These are phyloP conservation scores for Sambucus nigra DNA, from an alignment of 129 eudicot genomes.

Conservation along the genomic window DNA sequence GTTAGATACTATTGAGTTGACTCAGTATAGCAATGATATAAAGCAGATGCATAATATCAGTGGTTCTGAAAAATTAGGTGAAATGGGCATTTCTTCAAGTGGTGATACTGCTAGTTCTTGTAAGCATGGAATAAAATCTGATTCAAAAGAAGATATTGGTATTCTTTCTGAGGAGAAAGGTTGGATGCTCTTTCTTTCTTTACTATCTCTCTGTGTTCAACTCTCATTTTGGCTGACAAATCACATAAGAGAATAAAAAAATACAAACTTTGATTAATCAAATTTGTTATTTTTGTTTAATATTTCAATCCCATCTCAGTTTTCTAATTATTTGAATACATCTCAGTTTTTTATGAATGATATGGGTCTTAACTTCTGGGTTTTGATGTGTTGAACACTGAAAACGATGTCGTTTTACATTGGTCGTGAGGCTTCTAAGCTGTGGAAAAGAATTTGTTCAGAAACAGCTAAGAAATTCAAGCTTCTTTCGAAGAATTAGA, in stretches of 20 bases:
- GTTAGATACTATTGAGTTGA: slow-evolving; percentile 12
- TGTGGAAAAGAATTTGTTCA: slow-evolving; percentile 94
- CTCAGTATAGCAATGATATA: slow-evolving; percentile 16
- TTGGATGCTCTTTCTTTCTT: slow-evolving; percentile 1
- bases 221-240: slow-evolving; percentile 45
- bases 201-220: slow-evolving; percentile 86
- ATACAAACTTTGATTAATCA: not conserved
- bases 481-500: slow-evolving; percentile 83
- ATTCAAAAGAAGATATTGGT: slow-evolving; percentile 6
- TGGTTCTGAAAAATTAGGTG: slow-evolving; percentile 16
- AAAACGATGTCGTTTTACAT: slow-evolving; percentile 86
- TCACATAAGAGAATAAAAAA: slow-evolving; percentile 16
- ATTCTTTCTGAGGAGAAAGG: slow-evolving; percentile 6
- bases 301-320: too few species aligned
- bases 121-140: slow-evolving; percentile 18
- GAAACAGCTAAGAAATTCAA: slow-evolving; percentile 69
- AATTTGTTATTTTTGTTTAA: not conserved
- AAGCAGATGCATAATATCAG: slow-evolving; percentile 24
- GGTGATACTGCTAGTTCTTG: slow-evolving; percentile 21
- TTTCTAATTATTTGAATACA: too few species aligned
- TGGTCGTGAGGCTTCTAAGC: slow-evolving; percentile 99
- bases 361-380: slow-evolving; percentile 19
- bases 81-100: slow-evolving; percentile 9
- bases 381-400: slow-evolving; percentile 24
- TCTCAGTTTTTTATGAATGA: slow-evolving; percentile 22